phyloP scores from a whole-genome alignment of 2,329 filamentous ascomycete genomes.

The Fusarium sp. region DNA sequence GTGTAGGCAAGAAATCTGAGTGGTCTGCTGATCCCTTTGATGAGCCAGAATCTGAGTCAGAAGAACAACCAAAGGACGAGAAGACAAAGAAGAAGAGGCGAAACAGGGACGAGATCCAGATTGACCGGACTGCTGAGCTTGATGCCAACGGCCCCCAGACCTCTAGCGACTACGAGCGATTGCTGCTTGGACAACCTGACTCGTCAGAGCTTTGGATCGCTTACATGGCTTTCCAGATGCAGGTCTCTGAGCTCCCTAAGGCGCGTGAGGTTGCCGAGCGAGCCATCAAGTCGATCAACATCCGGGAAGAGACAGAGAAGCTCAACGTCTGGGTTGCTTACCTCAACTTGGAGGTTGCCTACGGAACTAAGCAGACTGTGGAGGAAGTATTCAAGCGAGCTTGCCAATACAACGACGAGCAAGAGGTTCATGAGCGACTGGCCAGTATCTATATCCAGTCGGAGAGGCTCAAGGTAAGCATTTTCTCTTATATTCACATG shows the following conservation, averaged over 20 bases:
- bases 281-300: slow-evolving; percentile 90
- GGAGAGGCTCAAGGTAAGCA: slow-evolving; percentile 81
- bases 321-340: slow-evolving; percentile 95
- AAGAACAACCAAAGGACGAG: slow-evolving; percentile 53
- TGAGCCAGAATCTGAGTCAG: slow-evolving; percentile 67
- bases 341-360: slow-evolving; percentile 93
- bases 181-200: slow-evolving; percentile 91
- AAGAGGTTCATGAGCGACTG: slow-evolving; percentile 89
- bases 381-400: slow-evolving; percentile 92
- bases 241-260: slow-evolving; percentile 88
- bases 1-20: slow-evolving; percentile 82
- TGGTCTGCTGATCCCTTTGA: slow-evolving; percentile 83
- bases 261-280: slow-evolving; percentile 91
- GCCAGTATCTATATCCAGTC: slow-evolving; percentile 96
- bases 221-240: slow-evolving; percentile 99
- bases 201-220: slow-evolving; percentile 94
- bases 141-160: slow-evolving; percentile 91
- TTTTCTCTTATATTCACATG: not conserved
- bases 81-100: slow-evolving; percentile 74
- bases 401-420: slow-evolving; percentile 92
- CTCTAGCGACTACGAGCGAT: slow-evolving; percentile 91
- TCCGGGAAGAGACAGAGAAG: slow-evolving; percentile 91
- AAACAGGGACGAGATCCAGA: slow-evolving; percentile 80
- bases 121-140: slow-evolving; percentile 92
- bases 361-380: slow-evolving; percentile 84